These are phyloP conservation scores for Neurospora sp. DNA, from an alignment of 495 filamentous ascomycete genomes.

Conservation along the genomic window DNA sequence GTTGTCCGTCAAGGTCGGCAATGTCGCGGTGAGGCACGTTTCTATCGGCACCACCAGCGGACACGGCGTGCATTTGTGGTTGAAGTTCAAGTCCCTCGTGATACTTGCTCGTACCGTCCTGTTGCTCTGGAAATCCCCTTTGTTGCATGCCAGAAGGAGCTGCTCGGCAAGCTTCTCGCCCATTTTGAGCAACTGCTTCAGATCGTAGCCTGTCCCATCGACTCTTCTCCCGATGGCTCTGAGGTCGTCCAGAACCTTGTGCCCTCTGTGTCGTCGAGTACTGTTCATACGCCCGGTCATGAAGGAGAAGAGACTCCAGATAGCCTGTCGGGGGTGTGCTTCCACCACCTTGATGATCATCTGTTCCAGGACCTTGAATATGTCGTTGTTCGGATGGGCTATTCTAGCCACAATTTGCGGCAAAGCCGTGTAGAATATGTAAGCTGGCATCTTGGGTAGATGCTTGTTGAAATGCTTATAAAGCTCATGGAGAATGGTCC, in stretches of 20 bases:
- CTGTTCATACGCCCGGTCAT: conserved; percentile 41
- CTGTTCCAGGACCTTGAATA: conserved; percentile 61
- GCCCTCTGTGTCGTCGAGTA: conserved; percentile 45
- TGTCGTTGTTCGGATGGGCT: conserved; percentile 66
- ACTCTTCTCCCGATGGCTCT: conserved; percentile 24
- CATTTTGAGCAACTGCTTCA: conserved; percentile 62
- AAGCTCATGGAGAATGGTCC: conserved; percentile 57
- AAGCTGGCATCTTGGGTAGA: conserved; percentile 65
- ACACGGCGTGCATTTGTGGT: conserved; percentile 71
- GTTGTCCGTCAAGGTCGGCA: conserved; percentile 65
- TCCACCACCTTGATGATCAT: conserved; percentile 77
- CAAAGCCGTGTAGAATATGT: conserved; percentile 83
- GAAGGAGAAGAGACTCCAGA: conserved; percentile 86
- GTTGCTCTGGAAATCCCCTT: conserved; percentile 59
- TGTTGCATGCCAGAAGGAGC: conserved; percentile 70
- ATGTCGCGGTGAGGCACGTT: conserved; percentile 66
- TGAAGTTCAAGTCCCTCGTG: conserved; percentile 68
- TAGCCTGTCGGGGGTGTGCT: conserved; percentile 75
- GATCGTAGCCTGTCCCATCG: conserved; percentile 31
- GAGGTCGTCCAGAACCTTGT: conserved; percentile 37
- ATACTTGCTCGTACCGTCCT: conserved; percentile 56
- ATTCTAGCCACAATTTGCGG: conserved; percentile 90
- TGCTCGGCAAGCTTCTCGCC: conserved; percentile 79
- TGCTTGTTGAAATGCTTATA: conserved; percentile 67
- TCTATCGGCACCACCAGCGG: conserved; percentile 82